These are phyloP conservation scores for Cytospora piceae DNA, from an alignment of 2,329 filamentous ascomycete species.

Conservation along the genomic window DNA sequence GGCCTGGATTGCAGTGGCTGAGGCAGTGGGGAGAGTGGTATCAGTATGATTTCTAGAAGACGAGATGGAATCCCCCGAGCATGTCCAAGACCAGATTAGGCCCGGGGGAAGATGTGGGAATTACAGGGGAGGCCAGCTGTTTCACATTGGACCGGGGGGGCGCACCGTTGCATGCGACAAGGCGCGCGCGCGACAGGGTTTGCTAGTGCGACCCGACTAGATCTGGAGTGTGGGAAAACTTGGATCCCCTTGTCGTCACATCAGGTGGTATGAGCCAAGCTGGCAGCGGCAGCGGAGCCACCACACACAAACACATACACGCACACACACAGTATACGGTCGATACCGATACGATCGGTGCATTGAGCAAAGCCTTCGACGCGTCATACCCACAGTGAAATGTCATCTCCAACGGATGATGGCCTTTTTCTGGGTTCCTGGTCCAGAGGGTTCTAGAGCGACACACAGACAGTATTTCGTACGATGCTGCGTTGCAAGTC, in stretches of 20 bases:
- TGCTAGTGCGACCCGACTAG: conserved; percentile 34
- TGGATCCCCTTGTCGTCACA: conserved; percentile 17
- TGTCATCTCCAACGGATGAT: conserved; percentile 12
- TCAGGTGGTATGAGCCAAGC: conserved; percentile 30
- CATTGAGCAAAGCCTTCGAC: conserved; percentile 30
- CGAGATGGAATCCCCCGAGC: conserved; percentile 48
- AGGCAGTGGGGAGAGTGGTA: conserved; percentile 23
- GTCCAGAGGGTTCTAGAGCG: neutral
- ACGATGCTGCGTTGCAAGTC: conserved; percentile 1
- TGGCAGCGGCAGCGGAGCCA: conserved; percentile 30
- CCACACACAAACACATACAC: neutral
- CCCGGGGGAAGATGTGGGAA: conserved; percentile 44
- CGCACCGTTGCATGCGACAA: conserved; percentile 43
- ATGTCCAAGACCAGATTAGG: conserved; percentile 48
- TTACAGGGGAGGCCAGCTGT: conserved; percentile 54
- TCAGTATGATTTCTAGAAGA: conserved; percentile 48
- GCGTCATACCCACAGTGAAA: conserved; percentile 29
- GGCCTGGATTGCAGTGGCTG: conserved; percentile 2
- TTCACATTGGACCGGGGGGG: conserved; percentile 53
- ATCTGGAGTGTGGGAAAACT: conserved; percentile 27
- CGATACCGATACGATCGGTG: conserved; percentile 6
- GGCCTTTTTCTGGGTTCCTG: conserved; percentile 17
- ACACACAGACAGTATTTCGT: conserved; percentile 1
- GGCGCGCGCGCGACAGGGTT: conserved; percentile 35
- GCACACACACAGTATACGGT: conserved; percentile 26